Conservation (phyloP, 2,329 filamentous ascomycete genomes). For the Decorospora gaudefroyi region DNA sequence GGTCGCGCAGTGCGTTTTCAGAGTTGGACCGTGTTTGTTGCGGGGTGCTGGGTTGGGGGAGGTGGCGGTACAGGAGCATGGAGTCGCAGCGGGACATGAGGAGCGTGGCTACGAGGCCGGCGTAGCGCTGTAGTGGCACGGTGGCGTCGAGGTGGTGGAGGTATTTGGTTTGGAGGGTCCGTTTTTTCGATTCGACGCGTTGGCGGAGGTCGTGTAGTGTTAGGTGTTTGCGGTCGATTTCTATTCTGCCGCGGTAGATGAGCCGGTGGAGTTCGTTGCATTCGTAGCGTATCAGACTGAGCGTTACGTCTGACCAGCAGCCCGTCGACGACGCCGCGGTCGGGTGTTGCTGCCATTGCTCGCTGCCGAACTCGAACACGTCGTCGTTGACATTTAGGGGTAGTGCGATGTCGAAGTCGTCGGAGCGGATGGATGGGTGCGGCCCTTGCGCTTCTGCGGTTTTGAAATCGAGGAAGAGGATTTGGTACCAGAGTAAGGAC, state of each 20-base stretch:
- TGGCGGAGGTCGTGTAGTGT: slow-evolving; percentile 45
- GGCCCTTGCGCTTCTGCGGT: slow-evolving; percentile 47
- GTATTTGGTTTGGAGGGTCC: slow-evolving; percentile 43
- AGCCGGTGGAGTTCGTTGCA: slow-evolving; percentile 47
- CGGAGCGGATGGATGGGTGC: slow-evolving; percentile 44
- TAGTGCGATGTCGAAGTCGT: slow-evolving; percentile 46
- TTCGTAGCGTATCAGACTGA: slow-evolving; percentile 46
- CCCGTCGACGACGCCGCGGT: slow-evolving; percentile 32
- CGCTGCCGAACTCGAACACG: slow-evolving; percentile 44
- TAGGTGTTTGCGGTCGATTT: slow-evolving; percentile 46
- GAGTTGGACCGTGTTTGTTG: slow-evolving; percentile 42
- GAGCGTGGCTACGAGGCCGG: slow-evolving; percentile 45
- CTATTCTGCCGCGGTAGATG: slow-evolving; percentile 46
- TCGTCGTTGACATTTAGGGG: slow-evolving; percentile 47
- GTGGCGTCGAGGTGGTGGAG: slow-evolving; percentile 42
- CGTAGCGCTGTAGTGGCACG: slow-evolving; percentile 44
- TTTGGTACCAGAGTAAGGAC: slow-evolving; percentile 47
- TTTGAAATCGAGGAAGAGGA: slow-evolving; percentile 48
- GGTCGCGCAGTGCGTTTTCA: slow-evolving; percentile 44
- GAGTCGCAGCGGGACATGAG: slow-evolving; percentile 48
- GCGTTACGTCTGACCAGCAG: slow-evolving; percentile 44
- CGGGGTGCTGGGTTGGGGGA: slow-evolving; percentile 44
- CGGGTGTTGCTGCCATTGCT: slow-evolving; percentile 44
- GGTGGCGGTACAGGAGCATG: slow-evolving; percentile 47
- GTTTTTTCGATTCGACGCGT: slow-evolving; percentile 43